A percentile compares a stretch with the other conserved stretches of the same genome.
phyloP scores from a whole-genome alignment of 2,329 filamentous ascomycete genomes.

The Aspergillus cejpii region DNA sequence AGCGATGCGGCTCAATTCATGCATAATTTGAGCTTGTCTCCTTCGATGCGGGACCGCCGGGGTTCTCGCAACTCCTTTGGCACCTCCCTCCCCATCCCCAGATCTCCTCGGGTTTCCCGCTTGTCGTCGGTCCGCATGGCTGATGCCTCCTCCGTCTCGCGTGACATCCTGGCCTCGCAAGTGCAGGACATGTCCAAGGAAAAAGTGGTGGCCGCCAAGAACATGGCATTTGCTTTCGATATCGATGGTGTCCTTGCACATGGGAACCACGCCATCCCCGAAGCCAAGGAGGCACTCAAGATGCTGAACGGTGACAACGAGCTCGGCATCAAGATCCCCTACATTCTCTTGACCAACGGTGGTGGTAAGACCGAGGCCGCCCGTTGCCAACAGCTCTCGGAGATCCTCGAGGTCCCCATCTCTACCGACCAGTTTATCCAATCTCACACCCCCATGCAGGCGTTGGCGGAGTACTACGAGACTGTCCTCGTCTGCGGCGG shows the following conservation, averaged over 20 bases:
- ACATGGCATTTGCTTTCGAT: conserved; percentile 72
- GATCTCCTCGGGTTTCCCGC: conserved; percentile 61
- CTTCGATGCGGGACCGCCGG: conserved; percentile 61
- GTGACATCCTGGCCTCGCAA: conserved; percentile 63
- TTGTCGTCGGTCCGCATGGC: conserved; percentile 55
- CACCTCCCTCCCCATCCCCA: conserved; percentile 63
- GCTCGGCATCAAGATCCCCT: conserved; percentile 68
- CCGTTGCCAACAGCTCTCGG: conserved; percentile 59
- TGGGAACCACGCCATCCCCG: conserved; percentile 62
- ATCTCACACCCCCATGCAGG: conserved; percentile 70
- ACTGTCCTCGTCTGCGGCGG: conserved; percentile 70
- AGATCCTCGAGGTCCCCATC: conserved; percentile 60
- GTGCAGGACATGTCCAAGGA: conserved; percentile 60
- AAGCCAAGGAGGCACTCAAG: conserved; percentile 59
- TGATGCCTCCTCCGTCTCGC: conserved; percentile 48
- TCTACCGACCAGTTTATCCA: conserved; percentile 69
- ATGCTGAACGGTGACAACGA: conserved; percentile 71
- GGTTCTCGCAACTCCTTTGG: conserved; percentile 71
- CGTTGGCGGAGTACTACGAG: conserved; percentile 67
- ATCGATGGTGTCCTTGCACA: conserved; percentile 67
- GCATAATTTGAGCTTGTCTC: conserved; percentile 63
- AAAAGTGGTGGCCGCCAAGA: conserved; percentile 63
- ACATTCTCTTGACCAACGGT: conserved; percentile 70
- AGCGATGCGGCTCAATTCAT: conserved; percentile 63
- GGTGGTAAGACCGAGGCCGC: conserved; percentile 63